Base-by-base conservation (phyloP, 192 early-diverging fungal species). In the Backusella tarrabulga region DNA sequence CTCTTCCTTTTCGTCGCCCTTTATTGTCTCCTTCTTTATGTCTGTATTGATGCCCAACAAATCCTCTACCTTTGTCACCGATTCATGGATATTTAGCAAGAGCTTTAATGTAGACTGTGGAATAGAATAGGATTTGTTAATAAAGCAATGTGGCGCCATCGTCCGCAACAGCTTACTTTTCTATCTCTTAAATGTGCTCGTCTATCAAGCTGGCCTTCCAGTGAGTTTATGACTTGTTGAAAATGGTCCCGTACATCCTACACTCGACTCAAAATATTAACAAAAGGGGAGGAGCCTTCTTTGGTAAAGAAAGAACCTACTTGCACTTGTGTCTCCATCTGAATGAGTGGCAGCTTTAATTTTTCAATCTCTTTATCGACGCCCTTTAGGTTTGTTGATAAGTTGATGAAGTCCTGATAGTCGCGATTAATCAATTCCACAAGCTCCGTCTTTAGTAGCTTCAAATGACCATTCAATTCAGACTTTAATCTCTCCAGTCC, bases 371-470 rank as follows among this genome's bases (percentile, higher is more conserved):
- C 91, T 35, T 85, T 84, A 74, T 92, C 92, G 1, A 91, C 90
- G 3, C 91, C 93, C 26, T 90, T 92, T 60, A 95, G 86, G 69
- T 92, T 92, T 14, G 93, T 94, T 1, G 92, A 93, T 6, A 95
- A 81, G 71, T 91, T 89, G 35, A 95, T 93, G 78, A 95, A 95
- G 68, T 94, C 92, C 11, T 90, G 89, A 83, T 93, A 95, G 77
- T 94, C 94, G 38, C 80, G 81, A 75, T 94, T 94, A 77, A 94
- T 93, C 36, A 94, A 84, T 52, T 94, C 94, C 41, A 94, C 87
- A 14, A 95, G 87, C 54, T 93, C 93, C 21, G 80, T 86, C 79
- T 94, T 95, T 23, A 93, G 83, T 44, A 86, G 81, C 46, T 77
- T 84, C 68, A 93, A 85, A 77, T 87, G 86, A 3, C 74, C 35